A percentile compares a stretch with the other conserved stretches of the same genome.
These are phyloP conservation scores for Pyrenula aspistea DNA, from an alignment of 495 filamentous ascomycete genomes.

Conservation along the genomic window DNA sequence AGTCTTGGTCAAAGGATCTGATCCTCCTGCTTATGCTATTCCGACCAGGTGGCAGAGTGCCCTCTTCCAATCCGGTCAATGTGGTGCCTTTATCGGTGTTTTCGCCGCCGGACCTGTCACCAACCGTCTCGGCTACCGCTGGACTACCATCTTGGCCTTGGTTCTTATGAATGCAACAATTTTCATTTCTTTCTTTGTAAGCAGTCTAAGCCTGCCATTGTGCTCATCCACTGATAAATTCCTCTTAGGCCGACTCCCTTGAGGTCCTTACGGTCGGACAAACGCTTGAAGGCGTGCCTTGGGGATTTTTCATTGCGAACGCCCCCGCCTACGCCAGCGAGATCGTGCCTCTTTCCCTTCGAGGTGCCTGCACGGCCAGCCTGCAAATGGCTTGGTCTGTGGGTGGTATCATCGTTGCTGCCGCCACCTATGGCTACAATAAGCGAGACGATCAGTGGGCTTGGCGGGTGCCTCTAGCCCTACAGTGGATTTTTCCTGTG, in stretches of 20 bases:
- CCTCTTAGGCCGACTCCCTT: slow-evolving; percentile 38
- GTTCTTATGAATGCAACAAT: slow-evolving; percentile 48
- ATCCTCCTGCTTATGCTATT: slow-evolving; percentile 7
- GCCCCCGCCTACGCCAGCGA: slow-evolving; percentile 64
- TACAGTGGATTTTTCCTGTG: slow-evolving; percentile 70
- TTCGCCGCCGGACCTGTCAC: slow-evolving; percentile 55
- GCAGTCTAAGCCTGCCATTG: slow-evolving; percentile 1
- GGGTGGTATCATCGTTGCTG: slow-evolving; percentile 56
- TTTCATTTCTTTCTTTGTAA: slow-evolving; percentile 54
- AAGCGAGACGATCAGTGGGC: slow-evolving; percentile 37
- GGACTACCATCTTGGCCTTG: slow-evolving; percentile 51
- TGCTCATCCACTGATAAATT: neutral
- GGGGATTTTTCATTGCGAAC: slow-evolving; percentile 64
- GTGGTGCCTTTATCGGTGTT: slow-evolving; percentile 57
- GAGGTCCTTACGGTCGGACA: slow-evolving; percentile 49
- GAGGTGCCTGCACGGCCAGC: slow-evolving; percentile 54
- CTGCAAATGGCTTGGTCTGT: slow-evolving; percentile 66
- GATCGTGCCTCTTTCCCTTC: slow-evolving; percentile 51
- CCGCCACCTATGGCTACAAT: slow-evolving; percentile 47
- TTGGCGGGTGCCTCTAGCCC: slow-evolving; percentile 47
- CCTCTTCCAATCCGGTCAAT: slow-evolving; percentile 22
- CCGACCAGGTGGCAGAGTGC: slow-evolving; percentile 24
- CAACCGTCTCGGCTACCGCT: slow-evolving; percentile 51
- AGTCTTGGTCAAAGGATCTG: slow-evolving; percentile 5
- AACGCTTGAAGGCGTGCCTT: slow-evolving; percentile 59